These are phyloP conservation scores for Cryphonectria radicalis DNA, from an alignment of 2,329 filamentous ascomycete species.

Conservation along the genomic window DNA sequence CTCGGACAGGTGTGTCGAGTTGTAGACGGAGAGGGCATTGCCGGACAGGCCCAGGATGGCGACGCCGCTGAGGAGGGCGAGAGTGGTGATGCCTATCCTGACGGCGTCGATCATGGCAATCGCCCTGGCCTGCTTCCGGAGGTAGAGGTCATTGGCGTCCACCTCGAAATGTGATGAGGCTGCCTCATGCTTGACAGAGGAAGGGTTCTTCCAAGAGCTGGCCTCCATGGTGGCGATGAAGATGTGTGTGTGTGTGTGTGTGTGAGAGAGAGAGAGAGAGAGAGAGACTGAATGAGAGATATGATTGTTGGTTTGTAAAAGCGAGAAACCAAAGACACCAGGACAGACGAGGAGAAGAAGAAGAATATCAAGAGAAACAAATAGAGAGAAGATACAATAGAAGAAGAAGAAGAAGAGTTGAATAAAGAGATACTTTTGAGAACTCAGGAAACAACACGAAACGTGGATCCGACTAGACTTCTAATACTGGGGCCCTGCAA, in stretches of 20 bases:
- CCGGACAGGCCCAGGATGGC: constrained; percentile 58
- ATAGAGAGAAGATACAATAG: constrained; percentile 7
- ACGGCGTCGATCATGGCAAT: constrained; percentile 48
- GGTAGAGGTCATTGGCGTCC: constrained; percentile 45
- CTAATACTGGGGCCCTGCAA: constrained; percentile 1
- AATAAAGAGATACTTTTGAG: constrained; percentile 2
- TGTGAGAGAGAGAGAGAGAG: not conserved
- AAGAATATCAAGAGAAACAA: constrained; percentile 1
- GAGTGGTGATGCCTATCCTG: constrained; percentile 51
- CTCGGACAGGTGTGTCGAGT: constrained; percentile 53
- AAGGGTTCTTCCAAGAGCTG: constrained; percentile 12
- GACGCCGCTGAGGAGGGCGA: constrained; percentile 57
- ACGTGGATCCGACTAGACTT: constrained; percentile 5
- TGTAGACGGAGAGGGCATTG: constrained; percentile 59
- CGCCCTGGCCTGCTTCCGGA: constrained; percentile 41
- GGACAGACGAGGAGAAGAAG: not conserved
- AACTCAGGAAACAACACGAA: constrained; percentile 18
- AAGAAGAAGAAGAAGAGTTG: not conserved
- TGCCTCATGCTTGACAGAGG: constrained; percentile 27
- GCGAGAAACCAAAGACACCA: constrained; percentile 3
- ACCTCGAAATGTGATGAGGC: constrained; percentile 55
- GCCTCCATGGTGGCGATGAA: constrained; percentile 21
- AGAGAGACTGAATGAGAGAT: not conserved
- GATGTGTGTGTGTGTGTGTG: not conserved
- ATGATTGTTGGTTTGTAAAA: not conserved